Percentiles rank a stretch among this genome's conserved stretches.
Evolutionary conservation across 106 monocot genomes (phyloP).

Genomic region (Narthecium ossifragum): DNA sequence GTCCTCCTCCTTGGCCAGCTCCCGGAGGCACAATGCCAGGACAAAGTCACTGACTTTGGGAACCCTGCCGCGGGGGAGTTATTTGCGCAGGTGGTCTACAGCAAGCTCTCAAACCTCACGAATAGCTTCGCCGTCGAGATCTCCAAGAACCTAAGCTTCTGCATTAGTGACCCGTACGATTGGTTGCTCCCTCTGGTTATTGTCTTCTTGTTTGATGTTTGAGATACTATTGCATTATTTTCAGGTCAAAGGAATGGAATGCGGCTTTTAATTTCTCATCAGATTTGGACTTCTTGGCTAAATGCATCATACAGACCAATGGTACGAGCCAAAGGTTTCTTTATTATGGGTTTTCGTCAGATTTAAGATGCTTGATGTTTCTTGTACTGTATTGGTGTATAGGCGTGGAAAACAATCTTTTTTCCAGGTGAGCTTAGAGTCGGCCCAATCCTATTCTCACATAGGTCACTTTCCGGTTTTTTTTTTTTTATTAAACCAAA

Average conservation of each 20-base stretch:
- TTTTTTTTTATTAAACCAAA: background rate
- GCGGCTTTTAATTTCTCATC: constrained; percentile 35
- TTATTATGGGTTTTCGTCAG: background rate
- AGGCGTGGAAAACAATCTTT: background rate
- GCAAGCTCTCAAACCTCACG: constrained; percentile 12
- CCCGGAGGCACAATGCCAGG: too few relatives aligned
- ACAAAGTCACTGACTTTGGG: too few relatives aligned
- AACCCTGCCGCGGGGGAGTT: too few relatives aligned
- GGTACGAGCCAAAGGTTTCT: background rate
- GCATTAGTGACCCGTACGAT: constrained; percentile 33
- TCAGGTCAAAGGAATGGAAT: constrained; percentile 30
- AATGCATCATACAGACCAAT: constrained; percentile 16
- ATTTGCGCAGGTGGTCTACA: background rate
- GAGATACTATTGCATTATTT: background rate
- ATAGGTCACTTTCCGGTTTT: background rate
- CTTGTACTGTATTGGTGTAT: background rate
- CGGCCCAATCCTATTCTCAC: background rate
- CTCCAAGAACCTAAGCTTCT: constrained; percentile 25
- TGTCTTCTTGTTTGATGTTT: background rate
- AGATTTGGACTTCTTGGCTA: constrained; percentile 15
- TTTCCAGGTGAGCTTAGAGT: background rate
- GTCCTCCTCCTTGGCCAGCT: too few relatives aligned
- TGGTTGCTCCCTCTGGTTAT: background rate
- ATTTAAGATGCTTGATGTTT: background rate
- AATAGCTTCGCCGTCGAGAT: background rate